These are phyloP conservation scores for Boletus bicolor DNA, from an alignment of 768 basidiomycete species.

Conservation along the genomic window DNA sequence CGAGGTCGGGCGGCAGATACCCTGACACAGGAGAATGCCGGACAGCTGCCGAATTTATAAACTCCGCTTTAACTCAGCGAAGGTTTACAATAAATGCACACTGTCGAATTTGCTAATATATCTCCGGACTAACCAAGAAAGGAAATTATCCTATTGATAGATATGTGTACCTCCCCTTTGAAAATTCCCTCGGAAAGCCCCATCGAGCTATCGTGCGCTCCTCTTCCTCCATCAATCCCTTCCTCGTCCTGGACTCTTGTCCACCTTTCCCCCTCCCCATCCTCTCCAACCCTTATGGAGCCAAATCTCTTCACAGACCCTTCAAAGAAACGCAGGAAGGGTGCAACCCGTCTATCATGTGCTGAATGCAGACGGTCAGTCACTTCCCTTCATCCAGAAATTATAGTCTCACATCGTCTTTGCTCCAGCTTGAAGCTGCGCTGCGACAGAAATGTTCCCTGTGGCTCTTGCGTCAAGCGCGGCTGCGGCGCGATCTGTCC, in stretches of 20 bases:
- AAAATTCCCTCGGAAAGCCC: conserved; percentile 13
- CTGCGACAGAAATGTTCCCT: conserved; percentile 75
- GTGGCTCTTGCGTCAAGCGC: conserved; percentile 77
- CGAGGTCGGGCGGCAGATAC: conserved; percentile 12
- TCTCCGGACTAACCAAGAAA: conserved; percentile 22
- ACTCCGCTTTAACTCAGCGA: conserved; percentile 28
- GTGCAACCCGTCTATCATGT: conserved; percentile 74
- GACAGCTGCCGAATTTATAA: neutral
- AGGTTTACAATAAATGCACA: neutral
- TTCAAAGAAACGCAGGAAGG: conserved; percentile 60
- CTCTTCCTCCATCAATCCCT: conserved; percentile 26
- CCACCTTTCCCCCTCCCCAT: neutral
- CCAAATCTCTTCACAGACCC: conserved; percentile 29
- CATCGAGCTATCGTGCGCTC: conserved; percentile 15
- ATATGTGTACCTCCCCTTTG: conserved; percentile 6
- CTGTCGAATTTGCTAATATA: conserved; percentile 13
- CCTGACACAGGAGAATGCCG: conserved; percentile 11
- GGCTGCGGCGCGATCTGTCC: conserved; percentile 82
- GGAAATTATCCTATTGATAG: conserved; percentile 12
- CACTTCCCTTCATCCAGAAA: neutral
- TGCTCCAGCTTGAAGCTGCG: conserved; percentile 30
- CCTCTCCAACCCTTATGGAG: conserved; percentile 19
- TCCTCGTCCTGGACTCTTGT: conserved; percentile 22
- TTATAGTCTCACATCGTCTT: neutral
- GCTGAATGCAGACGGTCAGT: conserved; percentile 73